Evolutionary conservation across 176 grass and related monocot species (phyloP), one percentile per base, ranked within the genome.

Genomic region (Tuctoria greenei): DNA sequence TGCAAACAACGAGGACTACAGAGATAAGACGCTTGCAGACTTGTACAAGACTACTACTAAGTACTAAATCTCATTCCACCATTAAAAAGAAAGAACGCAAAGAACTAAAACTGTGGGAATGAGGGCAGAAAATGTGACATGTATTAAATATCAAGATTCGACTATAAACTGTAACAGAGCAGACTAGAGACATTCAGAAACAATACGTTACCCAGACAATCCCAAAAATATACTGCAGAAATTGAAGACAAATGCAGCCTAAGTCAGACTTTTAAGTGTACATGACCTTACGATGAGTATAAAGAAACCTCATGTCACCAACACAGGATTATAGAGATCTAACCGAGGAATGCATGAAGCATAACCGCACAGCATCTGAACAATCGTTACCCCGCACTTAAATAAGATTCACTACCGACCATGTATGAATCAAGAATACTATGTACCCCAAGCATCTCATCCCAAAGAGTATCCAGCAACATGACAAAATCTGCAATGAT

Each of bases 1-100:
- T 95, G 82, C 79, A 85, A 65, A 66, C 49, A 56, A 74, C 69
- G 58, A 65, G 54, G 73, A 64, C 40, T 36, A 49, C 11, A 31
- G 45, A 62, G 41, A 46, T 16, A 63, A 75, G 41, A 63, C 0
- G 18, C 43, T 49, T 49, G 11, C 59, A 49, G 12, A 83, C 44
- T 51, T 44, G 36, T 7, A 25, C 0, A 5, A 21, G 74, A 50
- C 68, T 26, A 44, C 14, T 75, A 70, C 7, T 3, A 56, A 10
- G 52, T 56, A 56, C 3, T 26, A 21, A 82, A 78, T 78, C 20
- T 31, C 64, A 83, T 26, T 52, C 64, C 25, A 42, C 42, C 50
- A 61, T 73, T 16, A 13, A 28, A 45, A 47, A 66, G 1, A 67
- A 41, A 67, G 47, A 35, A 82, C 15, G 25, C 7, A 40, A 21